Conservation (phyloP, 163 green algal species). For the Botryococcus braunii region DNA sequence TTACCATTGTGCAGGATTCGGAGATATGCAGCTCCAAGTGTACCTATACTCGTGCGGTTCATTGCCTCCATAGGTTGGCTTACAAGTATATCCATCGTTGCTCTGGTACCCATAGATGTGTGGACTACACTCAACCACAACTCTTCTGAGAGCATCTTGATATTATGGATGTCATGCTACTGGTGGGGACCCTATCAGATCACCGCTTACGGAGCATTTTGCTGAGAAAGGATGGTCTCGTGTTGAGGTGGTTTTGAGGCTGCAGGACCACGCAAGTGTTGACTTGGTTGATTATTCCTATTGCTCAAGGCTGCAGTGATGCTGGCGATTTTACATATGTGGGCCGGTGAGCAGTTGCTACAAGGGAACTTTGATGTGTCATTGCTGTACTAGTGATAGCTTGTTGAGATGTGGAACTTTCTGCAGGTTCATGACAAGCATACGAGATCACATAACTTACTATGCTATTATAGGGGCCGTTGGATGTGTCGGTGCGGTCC, state of each 20-base stretch:
- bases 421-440: constrained; percentile 1
- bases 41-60: constrained; percentile 20
- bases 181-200: constrained; percentile 24
- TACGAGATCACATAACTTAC: constrained; percentile 15
- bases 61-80: constrained; percentile 43
- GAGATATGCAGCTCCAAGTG: constrained; percentile 30
- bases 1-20: constrained; percentile 23
- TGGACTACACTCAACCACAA: constrained; percentile 29
- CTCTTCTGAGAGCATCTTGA: constrained; percentile 14
- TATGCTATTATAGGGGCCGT: constrained; percentile 29
- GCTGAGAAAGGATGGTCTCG: background rate
- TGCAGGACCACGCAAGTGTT: constrained; percentile 52
- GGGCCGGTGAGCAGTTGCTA: constrained; percentile 32
- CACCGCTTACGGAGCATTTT: background rate
- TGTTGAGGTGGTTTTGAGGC: background rate
- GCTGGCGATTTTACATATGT: constrained; percentile 57
- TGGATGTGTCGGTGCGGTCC: constrained; percentile 2
- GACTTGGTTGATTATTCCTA: constrained; percentile 69
- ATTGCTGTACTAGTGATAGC: too few relatives aligned
- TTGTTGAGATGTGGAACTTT: background rate
- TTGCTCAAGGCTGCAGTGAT: constrained; percentile 61
- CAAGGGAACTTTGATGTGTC: too few relatives aligned
- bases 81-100: constrained; percentile 54
- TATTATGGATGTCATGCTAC: constrained; percentile 51
- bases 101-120: constrained; percentile 61